Evolutionary conservation across 1,284 basidiomycete genomes (phyloP).

Genomic region (Polyporus tsugae): DNA sequence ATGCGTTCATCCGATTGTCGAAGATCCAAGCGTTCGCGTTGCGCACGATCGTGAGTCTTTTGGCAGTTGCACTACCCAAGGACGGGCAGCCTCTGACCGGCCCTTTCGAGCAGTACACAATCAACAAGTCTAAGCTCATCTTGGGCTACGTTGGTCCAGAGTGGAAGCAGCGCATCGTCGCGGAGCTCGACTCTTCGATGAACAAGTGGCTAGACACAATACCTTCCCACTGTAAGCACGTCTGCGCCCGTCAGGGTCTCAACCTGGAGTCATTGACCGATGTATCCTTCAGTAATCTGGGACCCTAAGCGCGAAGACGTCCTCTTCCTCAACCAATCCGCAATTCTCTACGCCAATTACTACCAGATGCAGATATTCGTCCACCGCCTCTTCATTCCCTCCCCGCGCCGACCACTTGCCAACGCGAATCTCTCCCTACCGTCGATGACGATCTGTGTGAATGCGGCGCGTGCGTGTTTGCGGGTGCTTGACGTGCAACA

Average conservation of each 20-base stretch:
- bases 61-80: no score
- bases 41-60: conserved; percentile 55
- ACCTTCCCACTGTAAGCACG: conserved; percentile 54
- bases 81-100: conserved; percentile 45
- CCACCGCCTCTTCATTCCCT: conserved; percentile 85
- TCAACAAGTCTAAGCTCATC: conserved; percentile 59
- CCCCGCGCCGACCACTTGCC: conserved; percentile 59
- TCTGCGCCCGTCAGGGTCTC: not conserved
- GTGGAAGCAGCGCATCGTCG: conserved; percentile 61
- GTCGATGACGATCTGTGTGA: conserved; percentile 85
- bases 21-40: conserved; percentile 62
- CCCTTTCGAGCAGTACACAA: conserved; percentile 59
- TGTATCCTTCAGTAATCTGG: conserved; percentile 39
- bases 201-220: conserved; percentile 70
- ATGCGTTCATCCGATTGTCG: conserved; percentile 58
- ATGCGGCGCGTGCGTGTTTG: conserved; percentile 79
- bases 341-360: conserved; percentile 69
- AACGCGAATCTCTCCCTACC: conserved; percentile 68
- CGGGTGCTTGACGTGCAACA: conserved; percentile 72
- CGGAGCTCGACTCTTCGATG: conserved; percentile 65
- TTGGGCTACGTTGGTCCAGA: conserved; percentile 55
- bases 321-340: conserved; percentile 75
- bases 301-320: conserved; percentile 68
- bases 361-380: conserved; percentile 84
- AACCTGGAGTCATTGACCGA: not conserved